A percentile compares a stretch with the other conserved stretches of the same genome.
phyloP scores from a whole-genome alignment of 768 basidiomycete genomes.

The Phlegmacium glaucopus region DNA sequence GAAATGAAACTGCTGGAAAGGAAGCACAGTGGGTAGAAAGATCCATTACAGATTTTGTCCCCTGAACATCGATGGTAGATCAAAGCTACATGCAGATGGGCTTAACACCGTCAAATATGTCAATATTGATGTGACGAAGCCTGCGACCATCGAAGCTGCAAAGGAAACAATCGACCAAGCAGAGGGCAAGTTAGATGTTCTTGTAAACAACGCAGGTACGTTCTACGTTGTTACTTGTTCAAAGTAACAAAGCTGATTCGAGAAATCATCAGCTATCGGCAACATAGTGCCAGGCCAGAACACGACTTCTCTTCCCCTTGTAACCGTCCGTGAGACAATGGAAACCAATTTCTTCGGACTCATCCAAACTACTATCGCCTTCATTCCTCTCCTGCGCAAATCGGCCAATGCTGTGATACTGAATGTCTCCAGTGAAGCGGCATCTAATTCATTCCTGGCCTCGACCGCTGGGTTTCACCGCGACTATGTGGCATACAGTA shows the following conservation, averaged over 20 bases:
- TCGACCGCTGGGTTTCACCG: too few relatives aligned
- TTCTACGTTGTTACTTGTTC: neutral
- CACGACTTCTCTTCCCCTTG: slow-evolving; percentile 30
- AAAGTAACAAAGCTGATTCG: neutral
- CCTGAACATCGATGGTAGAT: slow-evolving; percentile 12
- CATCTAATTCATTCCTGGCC: too few relatives aligned
- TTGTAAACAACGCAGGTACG: slow-evolving; percentile 43
- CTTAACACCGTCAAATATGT: slow-evolving; percentile 30
- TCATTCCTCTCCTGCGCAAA: slow-evolving; percentile 39
- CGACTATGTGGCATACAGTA: too few relatives aligned
- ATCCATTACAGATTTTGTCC: neutral
- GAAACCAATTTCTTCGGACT: slow-evolving; percentile 43
- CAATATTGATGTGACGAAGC: slow-evolving; percentile 37
- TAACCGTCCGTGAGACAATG: slow-evolving; percentile 30
- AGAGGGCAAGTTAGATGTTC: slow-evolving; percentile 40
- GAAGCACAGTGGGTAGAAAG: slow-evolving; percentile 42
- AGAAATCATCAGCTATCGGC: slow-evolving; percentile 7
- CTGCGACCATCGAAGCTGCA: slow-evolving; percentile 30
- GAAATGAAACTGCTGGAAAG: slow-evolving; percentile 35
- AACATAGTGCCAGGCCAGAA: slow-evolving; percentile 24
- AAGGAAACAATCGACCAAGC: slow-evolving; percentile 31
- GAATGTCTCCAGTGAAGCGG: too few relatives aligned
- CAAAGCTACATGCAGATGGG: slow-evolving; percentile 28
- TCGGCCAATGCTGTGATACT: slow-evolving; percentile 33
- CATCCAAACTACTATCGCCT: slow-evolving; percentile 38